A percentile compares a stretch with the other conserved stretches of the same genome.
Evolutionary conservation across 2,329 filamentous ascomycete species (phyloP).

Genomic region (Herpotrichia juniperi): DNA sequence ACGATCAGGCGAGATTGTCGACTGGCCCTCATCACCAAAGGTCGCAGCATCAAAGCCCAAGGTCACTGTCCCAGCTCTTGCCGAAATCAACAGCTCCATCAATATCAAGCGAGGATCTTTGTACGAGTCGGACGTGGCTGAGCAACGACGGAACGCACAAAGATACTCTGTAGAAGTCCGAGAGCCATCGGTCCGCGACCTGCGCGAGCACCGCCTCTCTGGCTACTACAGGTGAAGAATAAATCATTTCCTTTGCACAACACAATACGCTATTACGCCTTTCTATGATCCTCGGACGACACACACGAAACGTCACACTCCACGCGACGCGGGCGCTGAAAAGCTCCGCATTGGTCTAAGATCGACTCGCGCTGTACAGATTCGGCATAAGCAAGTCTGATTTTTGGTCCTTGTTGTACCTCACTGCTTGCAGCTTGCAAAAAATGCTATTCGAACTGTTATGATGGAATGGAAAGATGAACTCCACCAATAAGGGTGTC

Average conservation of each 20-base stretch:
- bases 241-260: constrained; percentile 12
- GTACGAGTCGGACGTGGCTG: constrained; percentile 47
- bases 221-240: constrained; percentile 47
- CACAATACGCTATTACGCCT: constrained; percentile 9
- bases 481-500: constrained; percentile 31
- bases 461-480: constrained; percentile 17
- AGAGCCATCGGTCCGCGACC: constrained; percentile 44
- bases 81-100: constrained; percentile 37
- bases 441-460: constrained; percentile 14
- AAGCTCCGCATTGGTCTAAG: constrained; percentile 26
- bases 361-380: constrained; percentile 18
- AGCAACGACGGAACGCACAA: constrained; percentile 42
- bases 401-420: constrained; percentile 27
- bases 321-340: constrained; percentile 25
- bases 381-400: constrained; percentile 29
- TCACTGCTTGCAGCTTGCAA: constrained; percentile 27
- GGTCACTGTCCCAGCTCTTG: constrained; percentile 16
- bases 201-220: constrained; percentile 44
- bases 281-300: constrained; percentile 5
- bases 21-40: constrained; percentile 35
- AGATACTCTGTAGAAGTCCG: constrained; percentile 50
- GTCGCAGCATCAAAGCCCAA: constrained; percentile 18
- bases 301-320: constrained; percentile 9
- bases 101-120: constrained; percentile 48
- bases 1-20: constrained; percentile 44